Conservation (phyloP, 768 basidiomycete genomes). For the Auricularia sp. region DNA sequence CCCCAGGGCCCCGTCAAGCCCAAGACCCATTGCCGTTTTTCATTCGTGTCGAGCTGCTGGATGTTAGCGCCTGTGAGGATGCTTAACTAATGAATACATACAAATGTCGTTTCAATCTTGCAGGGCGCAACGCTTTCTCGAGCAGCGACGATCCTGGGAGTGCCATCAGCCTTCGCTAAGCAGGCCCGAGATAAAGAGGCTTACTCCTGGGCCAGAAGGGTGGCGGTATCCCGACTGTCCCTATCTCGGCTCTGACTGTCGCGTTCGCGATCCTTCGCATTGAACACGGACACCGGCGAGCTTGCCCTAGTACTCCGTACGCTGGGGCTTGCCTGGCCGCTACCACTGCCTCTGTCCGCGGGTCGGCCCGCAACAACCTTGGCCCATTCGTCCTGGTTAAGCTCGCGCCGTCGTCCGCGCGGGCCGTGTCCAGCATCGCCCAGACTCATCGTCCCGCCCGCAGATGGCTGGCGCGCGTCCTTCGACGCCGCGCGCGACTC, state of each 20-base stretch:
- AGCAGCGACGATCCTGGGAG: conserved; percentile 63
- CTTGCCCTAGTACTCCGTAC: conserved; percentile 7
- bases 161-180: conserved; percentile 1
- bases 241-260: conserved; percentile 15
- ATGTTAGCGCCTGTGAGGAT: background rate
- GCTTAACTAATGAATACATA: conserved; percentile 17
- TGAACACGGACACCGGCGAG: conserved; percentile 8
- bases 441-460: background rate
- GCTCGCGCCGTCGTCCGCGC: background rate
- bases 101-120: conserved; percentile 83
- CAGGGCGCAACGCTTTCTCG: conserved; percentile 52
- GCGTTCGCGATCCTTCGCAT: conserved; percentile 41
- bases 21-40: conserved; percentile 63
- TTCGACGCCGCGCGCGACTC: background rate
- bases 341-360: conserved; percentile 2
- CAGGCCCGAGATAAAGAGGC: conserved; percentile 14
- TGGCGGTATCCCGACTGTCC: conserved; percentile 29
- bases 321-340: conserved; percentile 7
- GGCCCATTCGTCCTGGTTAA: conserved; percentile 1
- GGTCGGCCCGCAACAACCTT: background rate
- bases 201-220: conserved; percentile 66
- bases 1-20: conserved; percentile 89
- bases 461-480: background rate
- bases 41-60: conserved; percentile 27
- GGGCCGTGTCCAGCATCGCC: background rate